phyloP scores from a whole-genome alignment of 495 filamentous ascomycete species.

The Hypoxylon trugodes region DNA sequence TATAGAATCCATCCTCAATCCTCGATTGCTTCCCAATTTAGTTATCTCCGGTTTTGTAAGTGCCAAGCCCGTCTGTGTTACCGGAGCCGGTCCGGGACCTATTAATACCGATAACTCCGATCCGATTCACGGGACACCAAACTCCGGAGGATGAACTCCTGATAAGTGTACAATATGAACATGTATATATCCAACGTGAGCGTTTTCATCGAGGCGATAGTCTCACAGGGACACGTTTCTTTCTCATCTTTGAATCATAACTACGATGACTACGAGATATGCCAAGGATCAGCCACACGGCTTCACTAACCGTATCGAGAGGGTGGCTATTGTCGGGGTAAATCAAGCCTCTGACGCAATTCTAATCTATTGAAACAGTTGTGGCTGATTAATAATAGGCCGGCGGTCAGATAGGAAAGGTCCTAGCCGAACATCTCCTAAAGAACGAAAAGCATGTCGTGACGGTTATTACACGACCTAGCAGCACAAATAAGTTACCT shows the following conservation, averaged over 20 bases:
- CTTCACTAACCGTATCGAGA: conserved; percentile 48
- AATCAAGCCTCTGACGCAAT: conserved; percentile 11
- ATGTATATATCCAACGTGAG: not conserved
- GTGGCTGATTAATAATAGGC: conserved; percentile 47
- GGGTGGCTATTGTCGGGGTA: conserved; percentile 56
- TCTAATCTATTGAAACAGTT: not conserved
- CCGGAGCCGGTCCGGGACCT: too few relatives aligned
- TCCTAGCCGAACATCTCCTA: conserved; percentile 54
- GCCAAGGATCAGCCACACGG: conserved; percentile 6
- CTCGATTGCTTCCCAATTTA: not conserved
- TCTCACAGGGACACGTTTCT: not conserved
- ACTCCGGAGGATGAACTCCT: not conserved
- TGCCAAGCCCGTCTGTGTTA: not conserved
- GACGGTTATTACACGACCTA: conserved; percentile 52
- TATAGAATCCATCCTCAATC: too few relatives aligned
- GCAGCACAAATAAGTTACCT: conserved; percentile 45
- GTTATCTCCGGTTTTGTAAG: not conserved
- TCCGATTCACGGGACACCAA: not conserved
- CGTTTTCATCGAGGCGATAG: not conserved
- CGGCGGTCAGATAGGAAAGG: conserved; percentile 58
- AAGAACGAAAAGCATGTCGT: conserved; percentile 53
- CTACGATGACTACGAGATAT: conserved; percentile 34
- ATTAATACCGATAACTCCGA: not conserved
- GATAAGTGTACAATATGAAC: not conserved
- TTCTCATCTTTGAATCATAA: not conserved